Evolutionary conservation across 768 basidiomycete species (phyloP), one percentile per base, ranked within the genome.

Genomic region (Termitomyces sp.): DNA sequence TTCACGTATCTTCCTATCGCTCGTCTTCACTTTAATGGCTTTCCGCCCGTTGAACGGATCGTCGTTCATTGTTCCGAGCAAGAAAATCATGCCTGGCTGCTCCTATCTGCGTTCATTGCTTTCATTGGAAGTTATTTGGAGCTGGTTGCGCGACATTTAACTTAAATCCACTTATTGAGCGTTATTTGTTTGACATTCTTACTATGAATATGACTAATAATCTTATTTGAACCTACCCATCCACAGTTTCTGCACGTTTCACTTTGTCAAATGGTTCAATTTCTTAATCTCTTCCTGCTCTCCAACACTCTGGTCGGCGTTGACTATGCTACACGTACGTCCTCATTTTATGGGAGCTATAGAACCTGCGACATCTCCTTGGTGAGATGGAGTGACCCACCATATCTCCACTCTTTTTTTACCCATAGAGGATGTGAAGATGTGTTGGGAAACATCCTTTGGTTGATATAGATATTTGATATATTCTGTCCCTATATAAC

Each of bases 291-390:
- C 32, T 20, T 43, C 49, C 54, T 69, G 94, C 93, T 96, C 92
- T 82, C 82, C 82, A 82, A 95, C 94, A 96, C 94, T 95, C 94
- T 95, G 94, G 87, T 82, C 85, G 83, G 81, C 87, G 87, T 85
- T 76, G 46, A 61, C 71, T 58, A 65, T 68, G 69, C 72, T 70
- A 93, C 86, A 85, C 88, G 89, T 76, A 76, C 81, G 86, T 87
- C 84, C 92, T 94, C 88, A 95, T 96, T 96, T 95, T 91, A 92
- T 71, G 85, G 81, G 88, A 95, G 92, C 93, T 75, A 95, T 68
- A 92, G 62, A 60, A 61, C 71, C 20, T 56, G 60, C 64, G 60
- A 65, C 65, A 41, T 58, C 57, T 45, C 22, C 63, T 68, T 65
- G 44, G 62, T 58, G 60, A 62, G 60, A 57, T 26, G 61, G 61